Percentiles rank a stretch among this genome's conserved stretches.
Conservation (phyloP, 208 protist genomes). For the Leishmania mexicana region DNA sequence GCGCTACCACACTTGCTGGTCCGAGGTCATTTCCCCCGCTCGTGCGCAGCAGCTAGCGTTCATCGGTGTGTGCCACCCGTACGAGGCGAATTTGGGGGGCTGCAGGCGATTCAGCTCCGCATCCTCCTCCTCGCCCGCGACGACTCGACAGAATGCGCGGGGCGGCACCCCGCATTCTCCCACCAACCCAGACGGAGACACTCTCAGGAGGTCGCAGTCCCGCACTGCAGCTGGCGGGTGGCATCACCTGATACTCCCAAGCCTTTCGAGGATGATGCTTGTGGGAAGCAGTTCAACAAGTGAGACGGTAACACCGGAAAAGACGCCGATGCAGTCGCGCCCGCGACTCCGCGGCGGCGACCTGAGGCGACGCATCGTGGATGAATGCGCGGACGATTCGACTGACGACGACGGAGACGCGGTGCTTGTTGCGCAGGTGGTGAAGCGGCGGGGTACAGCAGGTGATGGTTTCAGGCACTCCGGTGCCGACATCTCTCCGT, state of each 20-base stretch:
- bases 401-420: constrained; percentile 13
- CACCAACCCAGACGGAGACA: not conserved
- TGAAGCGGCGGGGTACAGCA: not conserved
- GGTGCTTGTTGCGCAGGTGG: not conserved
- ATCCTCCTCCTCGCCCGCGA: constrained; percentile 1
- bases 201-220: not conserved
- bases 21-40: constrained; percentile 68
- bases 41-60: constrained; percentile 73
- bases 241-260: constrained; percentile 25
- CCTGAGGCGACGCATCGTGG: constrained; percentile 16
- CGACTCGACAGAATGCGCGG: not conserved
- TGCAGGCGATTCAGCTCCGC: not conserved
- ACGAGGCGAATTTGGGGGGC: constrained; percentile 33
- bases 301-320: constrained; percentile 12
- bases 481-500: not conserved
- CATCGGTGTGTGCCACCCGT: constrained; percentile 53
- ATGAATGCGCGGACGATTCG: constrained; percentile 22
- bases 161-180: not conserved
- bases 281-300: constrained; percentile 28
- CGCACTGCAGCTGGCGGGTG: constrained; percentile 24
- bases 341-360: constrained; percentile 1
- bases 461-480: not conserved
- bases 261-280: constrained; percentile 24
- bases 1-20: constrained; percentile 85
- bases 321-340: not conserved